Evolutionary conservation across 2,329 filamentous ascomycete genomes (phyloP).

Genomic region (Penicillium sp.): DNA sequence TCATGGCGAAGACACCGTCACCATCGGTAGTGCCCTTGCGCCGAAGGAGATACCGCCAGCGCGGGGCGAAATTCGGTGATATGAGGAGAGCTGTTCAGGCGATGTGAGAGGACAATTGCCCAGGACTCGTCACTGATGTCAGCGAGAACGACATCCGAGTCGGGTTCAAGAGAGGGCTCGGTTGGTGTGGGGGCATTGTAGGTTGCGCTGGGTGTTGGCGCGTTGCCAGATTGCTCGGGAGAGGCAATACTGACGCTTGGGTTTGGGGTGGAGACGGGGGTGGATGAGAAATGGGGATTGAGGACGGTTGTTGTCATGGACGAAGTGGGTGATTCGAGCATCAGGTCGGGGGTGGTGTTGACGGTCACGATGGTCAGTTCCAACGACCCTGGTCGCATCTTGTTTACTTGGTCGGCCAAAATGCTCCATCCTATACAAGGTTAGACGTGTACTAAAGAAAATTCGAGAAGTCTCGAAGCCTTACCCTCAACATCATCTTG

Average conservation of each 20-base stretch:
- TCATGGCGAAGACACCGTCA: conserved; percentile 40
- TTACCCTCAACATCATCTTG: conserved; percentile 49
- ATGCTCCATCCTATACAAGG: conserved; percentile 33
- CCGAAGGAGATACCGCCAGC: conserved; percentile 44
- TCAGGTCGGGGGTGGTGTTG: conserved; percentile 34
- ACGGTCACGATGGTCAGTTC: conserved; percentile 37
- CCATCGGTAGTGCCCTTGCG: conserved; percentile 39
- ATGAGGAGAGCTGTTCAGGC: conserved; percentile 39
- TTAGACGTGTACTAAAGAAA: conserved; percentile 16
- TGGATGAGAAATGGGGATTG: conserved; percentile 32
- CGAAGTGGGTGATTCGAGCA: conserved; percentile 31
- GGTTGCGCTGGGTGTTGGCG: conserved; percentile 35
- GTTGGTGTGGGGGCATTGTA: conserved; percentile 37
- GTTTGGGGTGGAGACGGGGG: conserved; percentile 38
- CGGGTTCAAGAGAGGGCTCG: conserved; percentile 39
- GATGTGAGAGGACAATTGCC: conserved; percentile 52
- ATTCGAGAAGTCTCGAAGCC: conserved; percentile 1
- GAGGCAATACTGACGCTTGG: conserved; percentile 33
- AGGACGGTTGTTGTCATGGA: conserved; percentile 32
- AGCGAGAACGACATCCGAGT: conserved; percentile 53
- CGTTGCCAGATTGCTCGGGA: conserved; percentile 41
- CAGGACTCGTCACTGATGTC: conserved; percentile 58
- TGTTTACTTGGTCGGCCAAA: conserved; percentile 38
- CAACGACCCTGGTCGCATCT: conserved; percentile 28
- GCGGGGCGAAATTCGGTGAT: conserved; percentile 42